Evolutionary conservation across 1,284 basidiomycete species (phyloP), one percentile per base, ranked within the genome.

Genomic region (Kwoniella shivajii): DNA sequence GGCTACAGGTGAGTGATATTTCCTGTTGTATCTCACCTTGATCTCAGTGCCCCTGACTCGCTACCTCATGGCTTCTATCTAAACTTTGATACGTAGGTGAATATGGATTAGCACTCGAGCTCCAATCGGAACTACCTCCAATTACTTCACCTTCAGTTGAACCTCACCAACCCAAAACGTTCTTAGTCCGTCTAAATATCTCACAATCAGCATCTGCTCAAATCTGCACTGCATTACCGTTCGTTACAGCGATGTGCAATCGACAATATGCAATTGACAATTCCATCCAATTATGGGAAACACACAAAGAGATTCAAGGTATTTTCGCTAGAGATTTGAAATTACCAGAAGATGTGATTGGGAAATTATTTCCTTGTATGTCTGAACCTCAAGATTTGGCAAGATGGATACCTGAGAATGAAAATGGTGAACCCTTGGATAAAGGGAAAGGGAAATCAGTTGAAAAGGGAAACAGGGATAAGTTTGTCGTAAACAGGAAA

Each of bases 171-270:
- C 56, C 56, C 20, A 57, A 52, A 42, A 57, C 56, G 1, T 20
- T 52, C 9, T 33, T 50, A 9, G 56, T 52, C 42, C 33, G 56
- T 6, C 41, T 57, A 3, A 51, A 57, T 31, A 38, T 57, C 18
- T 22, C 56, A 14, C 49, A 52, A 38, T 51, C 49, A 14, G 29
- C 56, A 10, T 27, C 42, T 16, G 38, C 50, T 22, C 41, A 57
- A 18, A 43, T 47, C 30, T 41, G 49, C 24, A 43, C 34, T 7
- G 37, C 42, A 4, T 16, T 50, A 20, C 36, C 49, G 9, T 22
- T 43, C 24, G 30, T 39, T 10, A 51, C 22, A 20, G 18, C 14
- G 2, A 37, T 57, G 44, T 45, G 37, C 38, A 37, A 47, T 29
- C 18, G 27, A 14, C 18, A 18, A 14, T 30, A 29, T 18, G 50